Base-by-base conservation (phyloP, 116 monocot species). In the Phalaenopsis hybrid region DNA sequence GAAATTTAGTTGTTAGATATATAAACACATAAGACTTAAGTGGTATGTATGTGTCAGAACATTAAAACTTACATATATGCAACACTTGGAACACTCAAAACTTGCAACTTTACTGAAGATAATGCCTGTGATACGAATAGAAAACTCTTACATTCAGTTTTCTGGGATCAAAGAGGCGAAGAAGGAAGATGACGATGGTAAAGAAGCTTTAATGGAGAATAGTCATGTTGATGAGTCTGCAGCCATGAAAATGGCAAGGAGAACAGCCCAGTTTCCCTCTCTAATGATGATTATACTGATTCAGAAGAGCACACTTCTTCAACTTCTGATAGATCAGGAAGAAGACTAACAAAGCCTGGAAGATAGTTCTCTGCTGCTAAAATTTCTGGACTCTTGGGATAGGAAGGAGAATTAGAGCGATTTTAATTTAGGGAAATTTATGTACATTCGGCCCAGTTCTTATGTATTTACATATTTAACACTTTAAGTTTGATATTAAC, bases 61-160 rank as follows among this genome's bases (percentile, higher is more conserved):
- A 31, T 31, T 31, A 31, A 31, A 31, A 31, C 31, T 31, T 31
- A 31, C 0, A 31, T 31, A 31, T 31, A 41, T 41, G 41, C 41
- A 41, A 79, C 70, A 74, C 84, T 97, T 65, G 97, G 97, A 94
- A 8, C 91, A 91, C 79, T 74, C 85, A 59, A 93, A 88, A 55
- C 88, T 94, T 57, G 33, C 58, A 33, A 86, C 85, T 5, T 75
- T 94, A 76, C 84, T 97, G 50, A 86, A 90, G 72, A 90, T 83
- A 55, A 89, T 97, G 80, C 93, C 94, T 55, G 90, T 84, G 8
- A 87, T 88, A 57, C 88, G 82, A 67, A 67, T 93, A 72, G 88
- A 92, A 48, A 84, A 81, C n/a, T 68, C 84, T 49, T 81, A 74
- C 65, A 73, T 95, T 75, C 33, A 89, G 8, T 86, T 87, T 73